phyloP scores from a whole-genome alignment of 768 basidiomycete species.

The Boletus sensibilis region DNA sequence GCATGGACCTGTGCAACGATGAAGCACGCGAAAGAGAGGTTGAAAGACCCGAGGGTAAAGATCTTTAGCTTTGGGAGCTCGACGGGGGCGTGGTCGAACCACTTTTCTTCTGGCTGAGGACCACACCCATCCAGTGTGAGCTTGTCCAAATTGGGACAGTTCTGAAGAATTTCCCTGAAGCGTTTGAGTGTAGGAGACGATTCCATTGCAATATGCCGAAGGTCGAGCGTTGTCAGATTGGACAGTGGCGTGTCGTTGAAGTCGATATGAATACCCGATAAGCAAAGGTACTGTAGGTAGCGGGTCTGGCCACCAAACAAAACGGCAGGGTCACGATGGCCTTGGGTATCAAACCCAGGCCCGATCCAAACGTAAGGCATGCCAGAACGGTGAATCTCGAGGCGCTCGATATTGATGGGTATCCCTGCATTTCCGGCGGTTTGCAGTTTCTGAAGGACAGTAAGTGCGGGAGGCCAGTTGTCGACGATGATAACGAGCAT shows the following conservation, averaged over 20 bases:
- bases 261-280: conserved; percentile 62
- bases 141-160: conserved; percentile 50
- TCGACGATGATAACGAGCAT: conserved; percentile 58
- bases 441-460: conserved; percentile 50
- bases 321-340: conserved; percentile 37
- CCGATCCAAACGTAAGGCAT: conserved; percentile 47
- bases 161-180: conserved; percentile 53
- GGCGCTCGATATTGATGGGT: conserved; percentile 51
- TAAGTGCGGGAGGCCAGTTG: conserved; percentile 52
- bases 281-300: conserved; percentile 47
- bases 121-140: conserved; percentile 65
- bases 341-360: conserved; percentile 37
- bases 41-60: conserved; percentile 59
- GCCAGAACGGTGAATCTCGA: conserved; percentile 65
- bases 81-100: conserved; percentile 39
- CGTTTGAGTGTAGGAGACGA: conserved; percentile 47
- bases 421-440: conserved; percentile 32
- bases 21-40: conserved; percentile 45
- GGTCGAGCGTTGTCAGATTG: conserved; percentile 63
- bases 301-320: conserved; percentile 51
- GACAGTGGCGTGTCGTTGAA: conserved; percentile 48
- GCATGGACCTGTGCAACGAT: conserved; percentile 51
- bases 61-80: conserved; percentile 48
- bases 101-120: conserved; percentile 37
- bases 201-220: conserved; percentile 58